These are phyloP conservation scores for Hirsutella rhossiliensis DNA, from an alignment of 2,329 filamentous ascomycete genomes.

Conservation along the genomic window DNA sequence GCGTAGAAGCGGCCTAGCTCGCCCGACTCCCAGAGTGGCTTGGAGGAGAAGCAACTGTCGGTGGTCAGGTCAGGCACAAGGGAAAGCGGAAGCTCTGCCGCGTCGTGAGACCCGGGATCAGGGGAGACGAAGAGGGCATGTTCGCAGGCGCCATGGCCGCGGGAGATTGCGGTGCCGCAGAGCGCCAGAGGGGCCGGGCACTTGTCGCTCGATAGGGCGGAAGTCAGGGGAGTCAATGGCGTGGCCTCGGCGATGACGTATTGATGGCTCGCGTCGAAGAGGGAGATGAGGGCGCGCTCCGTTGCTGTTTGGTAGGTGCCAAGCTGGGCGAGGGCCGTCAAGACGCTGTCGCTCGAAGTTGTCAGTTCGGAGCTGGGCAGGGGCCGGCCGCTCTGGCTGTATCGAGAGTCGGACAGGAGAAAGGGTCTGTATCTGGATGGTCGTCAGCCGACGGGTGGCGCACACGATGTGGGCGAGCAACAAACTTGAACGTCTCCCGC, in stretches of 20 bases:
- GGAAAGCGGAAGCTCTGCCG: constrained; percentile 15
- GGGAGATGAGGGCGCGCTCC: constrained; percentile 31
- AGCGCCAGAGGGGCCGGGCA: constrained; percentile 11
- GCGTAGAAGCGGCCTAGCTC: constrained; percentile 24
- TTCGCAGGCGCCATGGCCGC: constrained; percentile 16
- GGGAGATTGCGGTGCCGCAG: constrained; percentile 19
- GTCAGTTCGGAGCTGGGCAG: constrained; percentile 12
- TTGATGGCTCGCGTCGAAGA: constrained; percentile 36
- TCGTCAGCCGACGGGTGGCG: neutral
- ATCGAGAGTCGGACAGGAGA: constrained; percentile 5
- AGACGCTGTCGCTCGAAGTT: constrained; percentile 21
- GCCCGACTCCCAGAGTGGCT: constrained; percentile 12
- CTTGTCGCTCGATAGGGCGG: constrained; percentile 5
- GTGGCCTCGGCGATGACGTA: constrained; percentile 40
- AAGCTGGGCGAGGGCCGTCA: constrained; percentile 39
- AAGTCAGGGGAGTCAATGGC: constrained; percentile 21
- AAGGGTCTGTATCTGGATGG: constrained; percentile 5
- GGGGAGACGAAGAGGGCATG: constrained; percentile 8
- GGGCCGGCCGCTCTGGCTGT: constrained; percentile 11
- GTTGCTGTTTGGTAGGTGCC: constrained; percentile 29
- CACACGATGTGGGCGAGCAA: neutral
- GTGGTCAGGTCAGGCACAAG: constrained; percentile 20
- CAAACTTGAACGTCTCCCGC: constrained; percentile 18
- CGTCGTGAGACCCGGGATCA: neutral
- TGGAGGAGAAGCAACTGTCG: constrained; percentile 16